phyloP scores from a whole-genome alignment of 192 early-diverging fungal genomes.

The Entomortierella beljakovae region DNA sequence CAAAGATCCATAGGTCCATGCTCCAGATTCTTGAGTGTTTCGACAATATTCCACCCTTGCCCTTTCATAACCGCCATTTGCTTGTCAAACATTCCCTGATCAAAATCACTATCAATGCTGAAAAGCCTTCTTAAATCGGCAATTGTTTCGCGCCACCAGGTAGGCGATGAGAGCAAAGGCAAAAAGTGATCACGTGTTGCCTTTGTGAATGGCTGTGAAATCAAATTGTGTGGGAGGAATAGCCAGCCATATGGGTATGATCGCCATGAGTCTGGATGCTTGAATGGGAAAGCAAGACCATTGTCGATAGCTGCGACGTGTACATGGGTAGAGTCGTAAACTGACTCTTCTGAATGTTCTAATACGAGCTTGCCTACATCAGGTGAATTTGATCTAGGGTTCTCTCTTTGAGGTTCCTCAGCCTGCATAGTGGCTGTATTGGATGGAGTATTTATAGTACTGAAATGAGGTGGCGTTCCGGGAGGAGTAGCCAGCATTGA shows the following conservation, averaged over 20 bases:
- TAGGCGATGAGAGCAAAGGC: slow-evolving; percentile 70
- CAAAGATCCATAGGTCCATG: slow-evolving; percentile 67
- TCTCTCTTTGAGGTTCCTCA: background rate
- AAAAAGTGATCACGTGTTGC: slow-evolving; percentile 76
- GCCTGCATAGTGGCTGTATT: slow-evolving; percentile 14
- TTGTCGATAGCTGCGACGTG: slow-evolving; percentile 93
- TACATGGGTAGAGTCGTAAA: slow-evolving; percentile 63
- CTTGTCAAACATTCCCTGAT: slow-evolving; percentile 80
- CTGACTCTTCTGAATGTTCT: slow-evolving; percentile 14
- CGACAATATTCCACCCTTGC: slow-evolving; percentile 87
- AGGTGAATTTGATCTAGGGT: too few species aligned
- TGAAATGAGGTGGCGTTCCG: slow-evolving; percentile 38
- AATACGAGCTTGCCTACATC: background rate
- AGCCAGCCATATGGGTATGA: slow-evolving; percentile 95
- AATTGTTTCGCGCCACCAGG: slow-evolving; percentile 86
- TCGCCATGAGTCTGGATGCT: slow-evolving; percentile 90
- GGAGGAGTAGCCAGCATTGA: slow-evolving; percentile 37
- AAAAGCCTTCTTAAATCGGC: slow-evolving; percentile 75
- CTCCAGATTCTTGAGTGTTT: slow-evolving; percentile 69
- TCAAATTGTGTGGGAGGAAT: slow-evolving; percentile 71
- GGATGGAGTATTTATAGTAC: slow-evolving; percentile 4
- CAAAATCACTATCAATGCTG: slow-evolving; percentile 80
- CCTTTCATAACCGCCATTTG: slow-evolving; percentile 89
- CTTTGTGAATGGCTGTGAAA: slow-evolving; percentile 74
- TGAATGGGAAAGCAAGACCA: slow-evolving; percentile 93